A percentile compares a stretch with the other conserved stretches of the same genome.
Evolutionary conservation across 768 basidiomycete species (phyloP).

Genomic region (Rhodotorula babjevae): DNA sequence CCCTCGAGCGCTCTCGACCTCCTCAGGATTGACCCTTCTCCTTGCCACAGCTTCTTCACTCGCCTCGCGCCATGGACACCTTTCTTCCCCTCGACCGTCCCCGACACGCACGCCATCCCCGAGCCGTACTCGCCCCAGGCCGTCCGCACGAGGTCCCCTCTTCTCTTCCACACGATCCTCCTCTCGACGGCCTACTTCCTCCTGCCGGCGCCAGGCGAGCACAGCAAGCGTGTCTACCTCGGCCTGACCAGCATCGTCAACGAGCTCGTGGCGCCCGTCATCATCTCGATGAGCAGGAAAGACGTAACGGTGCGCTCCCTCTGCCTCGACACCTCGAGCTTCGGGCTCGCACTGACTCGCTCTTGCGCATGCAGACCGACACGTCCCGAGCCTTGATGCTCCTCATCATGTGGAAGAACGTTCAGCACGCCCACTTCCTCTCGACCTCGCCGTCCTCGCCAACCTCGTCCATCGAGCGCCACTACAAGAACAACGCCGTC

Average conservation of each 20-base stretch:
- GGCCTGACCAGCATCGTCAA: conserved; percentile 5
- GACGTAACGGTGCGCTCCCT: neutral
- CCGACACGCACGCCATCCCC: neutral
- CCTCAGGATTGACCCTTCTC: accelerated
- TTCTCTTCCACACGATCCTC: conserved; percentile 30
- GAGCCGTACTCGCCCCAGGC: neutral
- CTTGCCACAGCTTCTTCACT: neutral
- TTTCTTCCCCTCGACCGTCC: neutral
- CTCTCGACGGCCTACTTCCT: conserved; percentile 9
- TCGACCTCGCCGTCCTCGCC: neutral
- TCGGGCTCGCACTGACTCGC: neutral
- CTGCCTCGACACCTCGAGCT: neutral
- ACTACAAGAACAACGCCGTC: conserved; percentile 1
- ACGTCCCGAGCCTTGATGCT: neutral
- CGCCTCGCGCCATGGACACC: neutral
- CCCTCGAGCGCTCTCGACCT: neutral
- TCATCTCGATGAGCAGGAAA: neutral
- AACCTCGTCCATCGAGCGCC: neutral
- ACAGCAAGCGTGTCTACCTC: neutral
- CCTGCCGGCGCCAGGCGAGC: neutral
- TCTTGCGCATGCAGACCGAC: neutral
- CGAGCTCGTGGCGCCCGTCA: conserved; percentile 1
- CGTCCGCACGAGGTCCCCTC: conserved; percentile 5
- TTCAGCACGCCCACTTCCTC: conserved; percentile 4
- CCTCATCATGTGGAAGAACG: conserved; percentile 3